Base-by-base conservation (phyloP, 441 rosid species). In the Aquilaria agallochum region DNA sequence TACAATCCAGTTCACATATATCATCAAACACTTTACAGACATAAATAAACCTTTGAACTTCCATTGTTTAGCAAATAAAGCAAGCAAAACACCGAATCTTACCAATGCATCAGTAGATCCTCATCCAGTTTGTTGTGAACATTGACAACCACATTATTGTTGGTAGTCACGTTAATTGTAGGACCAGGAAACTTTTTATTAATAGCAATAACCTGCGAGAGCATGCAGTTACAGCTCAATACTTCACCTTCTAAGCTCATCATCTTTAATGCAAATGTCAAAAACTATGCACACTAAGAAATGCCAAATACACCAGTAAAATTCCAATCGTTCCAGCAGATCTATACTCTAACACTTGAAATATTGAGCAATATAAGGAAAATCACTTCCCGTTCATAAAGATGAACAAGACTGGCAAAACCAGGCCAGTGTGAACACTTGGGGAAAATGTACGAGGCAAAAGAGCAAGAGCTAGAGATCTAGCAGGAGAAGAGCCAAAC, bases 171-270 rank as follows among this genome's bases (percentile, higher is more conserved):
- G 73, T 91, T 91, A 58, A 94, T 78, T 15, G 83, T 76, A 58
- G 97, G 96, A 61, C 97, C 96, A 13, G 99, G 99, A 68, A 94
- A 94, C 74, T 83, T 72, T 48, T 81, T 93, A 65, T 91, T 94
- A 53, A 90, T 55, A 68, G 97, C 97, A 80, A 94, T 90, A 55
- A 94, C 98, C 98, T 94, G 84, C 76, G 58, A 71, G 9, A 72
- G 56, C 3, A 80, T 32, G 64, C 64, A 72, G 56, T 56, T 32
- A 3, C 33, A 63, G 56, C 63, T 61, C 63, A 34, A 59, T 55
- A 66, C n/a, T 51, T 10, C 56, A 27, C 68, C 6, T 27, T 54
- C 13, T 53, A 53, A 63, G 57, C 68, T 69, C 69, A 59, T 46
- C 65, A 31, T 50, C 63, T 45, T 53, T 33, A 8, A 40, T 30